Conservation (phyloP, 495 filamentous ascomycete genomes). For the Diplogelasinospora grovesii region DNA sequence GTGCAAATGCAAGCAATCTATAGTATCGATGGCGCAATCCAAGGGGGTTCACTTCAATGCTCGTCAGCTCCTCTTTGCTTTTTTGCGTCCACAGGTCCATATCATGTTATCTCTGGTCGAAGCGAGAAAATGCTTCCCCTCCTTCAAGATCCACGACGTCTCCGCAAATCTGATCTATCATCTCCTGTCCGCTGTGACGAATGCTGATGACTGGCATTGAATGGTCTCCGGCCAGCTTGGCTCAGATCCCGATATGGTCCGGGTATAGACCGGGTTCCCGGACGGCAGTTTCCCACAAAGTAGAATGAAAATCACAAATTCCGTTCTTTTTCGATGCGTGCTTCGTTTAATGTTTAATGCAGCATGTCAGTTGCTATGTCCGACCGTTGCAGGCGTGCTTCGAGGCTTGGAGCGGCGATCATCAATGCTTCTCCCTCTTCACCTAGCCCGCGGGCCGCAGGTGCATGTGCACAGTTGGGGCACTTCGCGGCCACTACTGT, state of each 20-base stretch:
- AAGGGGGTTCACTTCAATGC: not conserved
- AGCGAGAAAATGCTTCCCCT: too few relatives aligned
- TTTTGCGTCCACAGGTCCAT: not conserved
- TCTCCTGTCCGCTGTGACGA: conserved; percentile 1
- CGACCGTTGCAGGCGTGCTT: not conserved
- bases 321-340: not conserved
- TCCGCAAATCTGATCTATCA: conserved; percentile 10
- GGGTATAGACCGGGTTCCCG: not conserved
- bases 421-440: too few relatives aligned
- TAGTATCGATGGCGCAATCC: not conserved
- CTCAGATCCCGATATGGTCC: conserved; percentile 8
- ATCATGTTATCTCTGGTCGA: not conserved
- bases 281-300: not conserved
- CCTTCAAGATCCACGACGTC: not conserved
- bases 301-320: too few relatives aligned
- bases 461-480: conserved; percentile 5
- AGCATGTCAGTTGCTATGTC: conserved; percentile 3
- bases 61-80: not conserved
- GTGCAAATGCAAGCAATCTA: not conserved
- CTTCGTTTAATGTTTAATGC: not conserved
- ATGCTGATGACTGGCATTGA: conserved; percentile 6
- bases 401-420: not conserved
- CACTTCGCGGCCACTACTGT: conserved; percentile 1
- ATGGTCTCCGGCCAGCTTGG: conserved; percentile 6
- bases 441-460: conserved; percentile 7